Conservation (phyloP, 495 filamentous ascomycete genomes). For the Terfezia claveryi region DNA sequence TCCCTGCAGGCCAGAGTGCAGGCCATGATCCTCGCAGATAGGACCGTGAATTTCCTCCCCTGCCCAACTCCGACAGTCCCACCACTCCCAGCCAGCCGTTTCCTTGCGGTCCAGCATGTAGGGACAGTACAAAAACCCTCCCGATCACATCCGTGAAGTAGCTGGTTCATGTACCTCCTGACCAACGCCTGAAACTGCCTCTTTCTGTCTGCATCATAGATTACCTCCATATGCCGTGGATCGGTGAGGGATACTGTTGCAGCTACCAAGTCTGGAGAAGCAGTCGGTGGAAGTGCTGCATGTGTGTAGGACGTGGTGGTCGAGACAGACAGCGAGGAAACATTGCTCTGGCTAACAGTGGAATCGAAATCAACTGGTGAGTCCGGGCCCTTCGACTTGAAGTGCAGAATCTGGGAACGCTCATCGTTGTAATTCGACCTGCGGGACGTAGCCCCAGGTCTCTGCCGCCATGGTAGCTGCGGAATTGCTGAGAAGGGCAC, state of each 20-base stretch:
- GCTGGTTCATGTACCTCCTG: constrained; percentile 51
- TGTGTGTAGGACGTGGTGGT: no score
- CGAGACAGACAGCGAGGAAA: no score
- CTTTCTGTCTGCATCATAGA: constrained; percentile 29
- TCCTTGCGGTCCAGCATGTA: constrained; percentile 62
- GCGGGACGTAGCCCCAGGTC: no score
- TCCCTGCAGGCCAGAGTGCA: constrained; percentile 58
- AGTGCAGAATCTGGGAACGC: no score
- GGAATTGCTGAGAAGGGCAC: no score
- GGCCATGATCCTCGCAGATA: constrained; percentile 56
- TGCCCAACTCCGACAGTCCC: constrained; percentile 34
- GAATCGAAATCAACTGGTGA: no score
- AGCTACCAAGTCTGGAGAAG: neutral
- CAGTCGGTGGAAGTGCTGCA: neutral
- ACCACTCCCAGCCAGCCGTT: constrained; percentile 35
- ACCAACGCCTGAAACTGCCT: constrained; percentile 32
- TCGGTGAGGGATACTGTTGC: constrained; percentile 28
- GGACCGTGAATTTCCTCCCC: constrained; percentile 31
- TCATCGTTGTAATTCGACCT: no score
- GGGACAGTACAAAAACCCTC: constrained; percentile 41
- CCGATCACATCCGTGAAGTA: constrained; percentile 59
- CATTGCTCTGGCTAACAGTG: no score
- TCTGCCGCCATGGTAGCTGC: no score
- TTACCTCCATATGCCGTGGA: constrained; percentile 25
- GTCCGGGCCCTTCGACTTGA: no score